Conservation (phyloP, 1,284 basidiomycete genomes). For the Ustilago crameri region DNA sequence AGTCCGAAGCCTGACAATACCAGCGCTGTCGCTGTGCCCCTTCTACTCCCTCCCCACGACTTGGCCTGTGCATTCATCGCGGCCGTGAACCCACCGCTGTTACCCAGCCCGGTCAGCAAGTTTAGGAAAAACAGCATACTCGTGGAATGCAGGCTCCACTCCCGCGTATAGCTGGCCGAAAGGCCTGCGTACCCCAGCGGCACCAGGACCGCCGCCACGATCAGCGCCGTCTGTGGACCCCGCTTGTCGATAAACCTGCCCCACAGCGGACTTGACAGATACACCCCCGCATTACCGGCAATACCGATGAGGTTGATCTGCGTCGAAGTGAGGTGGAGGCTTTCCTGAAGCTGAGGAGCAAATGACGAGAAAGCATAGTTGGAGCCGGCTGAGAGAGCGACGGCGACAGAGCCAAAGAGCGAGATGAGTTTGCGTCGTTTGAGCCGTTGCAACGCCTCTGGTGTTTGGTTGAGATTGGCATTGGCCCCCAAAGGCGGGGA, state of each 20-base stretch:
- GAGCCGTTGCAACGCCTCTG: conserved; percentile 13
- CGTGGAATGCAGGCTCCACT: conserved; percentile 46
- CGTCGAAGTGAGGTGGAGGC: conserved; percentile 64
- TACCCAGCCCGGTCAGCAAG: conserved; percentile 57
- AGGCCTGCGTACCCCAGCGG: conserved; percentile 58
- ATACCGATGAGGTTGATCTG: conserved; percentile 69
- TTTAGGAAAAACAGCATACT: conserved; percentile 52
- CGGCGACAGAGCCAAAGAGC: conserved; percentile 59
- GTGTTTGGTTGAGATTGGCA: not conserved
- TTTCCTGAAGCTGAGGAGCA: conserved; percentile 67
- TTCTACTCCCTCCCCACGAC: conserved; percentile 60
- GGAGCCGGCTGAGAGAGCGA: conserved; percentile 66
- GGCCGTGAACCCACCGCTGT: conserved; percentile 64
- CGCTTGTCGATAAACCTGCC: conserved; percentile 61
- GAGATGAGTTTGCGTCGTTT: conserved; percentile 51
- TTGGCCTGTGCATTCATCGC: conserved; percentile 68
- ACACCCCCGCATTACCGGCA: conserved; percentile 68
- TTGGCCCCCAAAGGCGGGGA: conserved; percentile 2
- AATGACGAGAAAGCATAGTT: conserved; percentile 68
- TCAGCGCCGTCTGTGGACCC: conserved; percentile 56
- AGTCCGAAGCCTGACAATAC: conserved; percentile 85
- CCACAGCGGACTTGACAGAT: conserved; percentile 64
- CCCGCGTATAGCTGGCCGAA: conserved; percentile 32
- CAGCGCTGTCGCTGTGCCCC: conserved; percentile 78
- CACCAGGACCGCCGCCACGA: conserved; percentile 52